Percentiles rank a stretch among this genome's conserved stretches.
phyloP scores from a whole-genome alignment of 495 filamentous ascomycete species.

The Aspergillus diversus region DNA sequence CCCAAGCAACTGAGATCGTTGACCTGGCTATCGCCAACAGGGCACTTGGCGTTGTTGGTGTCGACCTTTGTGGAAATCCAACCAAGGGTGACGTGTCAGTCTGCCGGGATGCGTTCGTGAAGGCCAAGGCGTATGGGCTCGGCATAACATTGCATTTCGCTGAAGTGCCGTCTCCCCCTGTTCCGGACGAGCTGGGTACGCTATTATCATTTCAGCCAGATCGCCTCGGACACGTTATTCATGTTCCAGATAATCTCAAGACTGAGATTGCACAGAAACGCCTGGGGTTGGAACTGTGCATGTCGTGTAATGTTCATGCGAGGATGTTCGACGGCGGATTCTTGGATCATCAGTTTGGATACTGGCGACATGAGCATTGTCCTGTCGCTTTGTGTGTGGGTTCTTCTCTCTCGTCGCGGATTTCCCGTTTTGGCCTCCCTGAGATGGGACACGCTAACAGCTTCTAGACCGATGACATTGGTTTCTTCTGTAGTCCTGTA shows the following conservation, averaged over 20 bases:
- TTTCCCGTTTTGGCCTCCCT: slow-evolving; percentile 13
- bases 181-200: slow-evolving; percentile 59
- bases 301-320: slow-evolving; percentile 81
- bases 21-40: slow-evolving; percentile 62
- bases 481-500: slow-evolving; percentile 77
- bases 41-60: slow-evolving; percentile 64
- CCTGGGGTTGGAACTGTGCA: slow-evolving; percentile 74
- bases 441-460: slow-evolving; percentile 7
- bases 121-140: slow-evolving; percentile 57
- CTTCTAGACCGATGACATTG: slow-evolving; percentile 81
- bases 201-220: slow-evolving; percentile 69
- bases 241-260: slow-evolving; percentile 62
- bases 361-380: slow-evolving; percentile 59
- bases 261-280: slow-evolving; percentile 54
- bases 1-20: slow-evolving; percentile 61
- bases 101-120: slow-evolving; percentile 58
- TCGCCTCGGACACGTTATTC: slow-evolving; percentile 78
- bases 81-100: slow-evolving; percentile 58
- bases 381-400: slow-evolving; percentile 63
- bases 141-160: slow-evolving; percentile 79
- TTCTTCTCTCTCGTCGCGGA: slow-evolving; percentile 25
- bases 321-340: slow-evolving; percentile 72
- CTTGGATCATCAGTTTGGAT: slow-evolving; percentile 73
- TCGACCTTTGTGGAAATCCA: slow-evolving; percentile 84
- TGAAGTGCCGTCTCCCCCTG: slow-evolving; percentile 59